These are phyloP conservation scores for Brassica rapa DNA, from an alignment of 345 rosid genomes.

Conservation along the genomic window DNA sequence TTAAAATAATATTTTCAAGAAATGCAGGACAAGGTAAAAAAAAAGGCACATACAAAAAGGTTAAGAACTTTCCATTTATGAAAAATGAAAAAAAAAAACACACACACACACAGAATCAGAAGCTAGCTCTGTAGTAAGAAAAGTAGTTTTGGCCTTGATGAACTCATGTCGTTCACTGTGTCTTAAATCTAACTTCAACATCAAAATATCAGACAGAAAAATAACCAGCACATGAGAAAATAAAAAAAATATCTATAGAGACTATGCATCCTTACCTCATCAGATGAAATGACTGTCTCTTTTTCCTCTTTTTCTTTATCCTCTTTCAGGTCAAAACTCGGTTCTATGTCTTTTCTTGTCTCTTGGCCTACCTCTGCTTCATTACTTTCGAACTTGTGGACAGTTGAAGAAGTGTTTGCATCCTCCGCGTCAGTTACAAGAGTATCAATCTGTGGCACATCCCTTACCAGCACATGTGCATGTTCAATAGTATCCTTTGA, in stretches of 20 bases:
- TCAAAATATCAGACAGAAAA: neutral
- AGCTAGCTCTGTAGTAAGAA: neutral
- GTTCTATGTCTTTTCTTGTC: conserved; percentile 4
- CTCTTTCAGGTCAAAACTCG: neutral
- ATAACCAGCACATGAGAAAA: neutral
- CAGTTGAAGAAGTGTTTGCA: neutral
- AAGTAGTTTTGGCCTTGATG: neutral
- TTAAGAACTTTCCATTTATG: neutral
- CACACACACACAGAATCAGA: neutral
- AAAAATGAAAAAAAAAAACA: neutral
- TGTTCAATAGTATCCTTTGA: neutral
- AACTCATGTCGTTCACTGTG: neutral
- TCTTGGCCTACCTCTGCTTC: neutral
- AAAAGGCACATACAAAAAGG: neutral
- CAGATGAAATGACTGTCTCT: conserved; percentile 35
- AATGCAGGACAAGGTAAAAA: neutral
- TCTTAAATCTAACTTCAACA: neutral
- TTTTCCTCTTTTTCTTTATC: conserved; percentile 24
- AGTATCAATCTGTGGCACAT: neutral
- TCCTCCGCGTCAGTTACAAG: conserved; percentile 1
- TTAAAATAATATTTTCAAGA: conserved; percentile 11
- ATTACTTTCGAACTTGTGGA: neutral
- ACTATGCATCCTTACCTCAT: conserved; percentile 45
- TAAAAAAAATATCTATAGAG: neutral
- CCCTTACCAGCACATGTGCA: conserved; percentile 1